Conservation (phyloP, 768 basidiomycete genomes). For the Suillus subluteus region DNA sequence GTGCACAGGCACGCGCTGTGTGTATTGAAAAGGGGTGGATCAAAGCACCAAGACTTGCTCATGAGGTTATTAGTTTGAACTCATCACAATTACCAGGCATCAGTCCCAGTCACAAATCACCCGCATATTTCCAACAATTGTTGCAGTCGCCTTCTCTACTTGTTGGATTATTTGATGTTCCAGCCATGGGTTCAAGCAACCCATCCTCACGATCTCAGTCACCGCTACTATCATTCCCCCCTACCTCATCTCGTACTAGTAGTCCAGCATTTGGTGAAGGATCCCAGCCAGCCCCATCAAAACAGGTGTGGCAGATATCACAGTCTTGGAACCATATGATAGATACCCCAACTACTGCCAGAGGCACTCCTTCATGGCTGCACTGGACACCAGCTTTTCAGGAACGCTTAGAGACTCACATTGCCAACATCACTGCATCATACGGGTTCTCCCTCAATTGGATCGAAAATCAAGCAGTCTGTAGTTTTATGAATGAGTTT, state of each 20-base stretch:
- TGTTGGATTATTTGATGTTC: background rate
- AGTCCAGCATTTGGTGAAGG: background rate
- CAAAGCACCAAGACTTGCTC: too few relatives aligned
- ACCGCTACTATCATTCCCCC: background rate
- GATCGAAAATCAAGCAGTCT: too few relatives aligned
- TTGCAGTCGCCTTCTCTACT: background rate
- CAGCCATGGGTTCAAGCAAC: background rate
- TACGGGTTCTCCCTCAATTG: too few relatives aligned
- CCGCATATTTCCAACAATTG: too few relatives aligned
- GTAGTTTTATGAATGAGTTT: too few relatives aligned
- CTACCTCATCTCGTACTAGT: background rate
- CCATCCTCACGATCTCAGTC: background rate
- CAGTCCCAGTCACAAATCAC: too few relatives aligned
- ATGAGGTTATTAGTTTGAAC: too few relatives aligned
- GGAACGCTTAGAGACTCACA: background rate
- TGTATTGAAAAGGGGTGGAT: too few relatives aligned
- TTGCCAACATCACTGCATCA: constrained; percentile 33
- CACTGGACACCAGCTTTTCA: constrained; percentile 7
- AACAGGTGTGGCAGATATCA: background rate
- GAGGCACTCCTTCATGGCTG: background rate
- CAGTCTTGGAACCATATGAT: background rate
- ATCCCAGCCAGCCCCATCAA: background rate
- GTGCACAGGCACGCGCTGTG: too few relatives aligned
- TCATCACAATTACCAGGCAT: too few relatives aligned
- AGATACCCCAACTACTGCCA: background rate